These are phyloP conservation scores for Isoetes engelmannii DNA, from an alignment of 83 land plant species.

Conservation along the genomic window DNA sequence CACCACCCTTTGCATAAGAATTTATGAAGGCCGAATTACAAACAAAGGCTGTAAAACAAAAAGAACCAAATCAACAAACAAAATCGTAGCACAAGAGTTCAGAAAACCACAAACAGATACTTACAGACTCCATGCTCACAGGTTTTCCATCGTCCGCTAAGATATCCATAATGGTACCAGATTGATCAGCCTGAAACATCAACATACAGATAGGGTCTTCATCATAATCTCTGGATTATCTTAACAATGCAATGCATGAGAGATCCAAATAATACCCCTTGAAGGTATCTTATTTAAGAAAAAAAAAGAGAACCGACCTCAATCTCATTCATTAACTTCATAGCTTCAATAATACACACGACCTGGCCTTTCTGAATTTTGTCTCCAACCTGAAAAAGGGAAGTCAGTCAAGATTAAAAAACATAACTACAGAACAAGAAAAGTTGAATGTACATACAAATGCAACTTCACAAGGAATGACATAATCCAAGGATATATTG, in stretches of 20 bases:
- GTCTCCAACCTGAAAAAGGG: constrained; percentile 58
- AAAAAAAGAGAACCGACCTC: constrained; percentile 38
- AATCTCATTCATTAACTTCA: constrained; percentile 91
- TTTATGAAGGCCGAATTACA: constrained; percentile 46
- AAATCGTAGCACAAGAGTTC: not conserved
- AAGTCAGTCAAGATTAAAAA: no score
- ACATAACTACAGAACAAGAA: no score
- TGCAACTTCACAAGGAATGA: no score
- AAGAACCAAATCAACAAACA: not conserved
- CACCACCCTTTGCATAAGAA: not conserved
- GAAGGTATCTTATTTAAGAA: no score
- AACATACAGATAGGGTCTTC: not conserved
- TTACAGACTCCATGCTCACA: constrained; percentile 61
- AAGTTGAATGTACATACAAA: no score
- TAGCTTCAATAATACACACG: constrained; percentile 78
- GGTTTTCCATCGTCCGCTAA: constrained; percentile 69
- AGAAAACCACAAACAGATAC: constrained; percentile 2
- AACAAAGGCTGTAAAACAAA: constrained; percentile 51
- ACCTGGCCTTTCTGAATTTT: constrained; percentile 77
- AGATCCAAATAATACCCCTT: no score
- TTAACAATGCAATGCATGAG: no score
- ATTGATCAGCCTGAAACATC: constrained; percentile 50
- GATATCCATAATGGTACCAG: constrained; percentile 62
- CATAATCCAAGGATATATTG: no score
- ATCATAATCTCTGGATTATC: no score